Conservation (phyloP, 1,284 basidiomycete species). For the Moniliophthora roreri region DNA sequence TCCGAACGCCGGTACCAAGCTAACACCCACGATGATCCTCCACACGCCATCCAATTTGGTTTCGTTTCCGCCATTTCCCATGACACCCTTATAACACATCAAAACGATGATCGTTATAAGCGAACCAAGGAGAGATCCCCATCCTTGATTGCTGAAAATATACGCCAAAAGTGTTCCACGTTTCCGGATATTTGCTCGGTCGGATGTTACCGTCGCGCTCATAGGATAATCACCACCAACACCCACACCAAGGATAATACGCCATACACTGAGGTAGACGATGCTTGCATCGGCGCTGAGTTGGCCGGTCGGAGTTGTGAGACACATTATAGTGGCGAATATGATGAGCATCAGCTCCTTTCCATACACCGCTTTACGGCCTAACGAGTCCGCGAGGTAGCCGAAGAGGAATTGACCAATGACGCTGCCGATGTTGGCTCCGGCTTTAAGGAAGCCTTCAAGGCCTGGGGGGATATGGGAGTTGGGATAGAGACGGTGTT, state of each 20-base stretch:
- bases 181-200: slow-evolving; percentile 67
- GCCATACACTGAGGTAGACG: slow-evolving; percentile 64
- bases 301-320: slow-evolving; percentile 36
- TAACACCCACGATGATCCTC: slow-evolving; percentile 16
- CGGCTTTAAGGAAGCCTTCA: slow-evolving; percentile 66
- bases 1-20: slow-evolving; percentile 18
- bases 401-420: slow-evolving; percentile 75
- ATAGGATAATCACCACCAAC: slow-evolving; percentile 87
- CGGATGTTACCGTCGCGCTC: slow-evolving; percentile 66
- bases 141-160: slow-evolving; percentile 77
- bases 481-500: slow-evolving; percentile 67
- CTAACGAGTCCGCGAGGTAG: slow-evolving; percentile 65
- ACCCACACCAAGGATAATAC: slow-evolving; percentile 72
- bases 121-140: slow-evolving; percentile 69
- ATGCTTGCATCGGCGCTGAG: slow-evolving; percentile 46
- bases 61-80: slow-evolving; percentile 53
- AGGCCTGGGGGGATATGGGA: slow-evolving; percentile 51
- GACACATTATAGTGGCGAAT: slow-evolving; percentile 61
- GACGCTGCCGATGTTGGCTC: slow-evolving; percentile 73
- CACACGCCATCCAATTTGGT: slow-evolving; percentile 51
- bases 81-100: slow-evolving; percentile 63
- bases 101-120: slow-evolving; percentile 74
- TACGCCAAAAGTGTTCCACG: slow-evolving; percentile 75
- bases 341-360: slow-evolving; percentile 82
- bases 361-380: slow-evolving; percentile 70